Evolutionary conservation across 2,329 filamentous ascomycete genomes (phyloP).

Genomic region (Aspergillus unguis): DNA sequence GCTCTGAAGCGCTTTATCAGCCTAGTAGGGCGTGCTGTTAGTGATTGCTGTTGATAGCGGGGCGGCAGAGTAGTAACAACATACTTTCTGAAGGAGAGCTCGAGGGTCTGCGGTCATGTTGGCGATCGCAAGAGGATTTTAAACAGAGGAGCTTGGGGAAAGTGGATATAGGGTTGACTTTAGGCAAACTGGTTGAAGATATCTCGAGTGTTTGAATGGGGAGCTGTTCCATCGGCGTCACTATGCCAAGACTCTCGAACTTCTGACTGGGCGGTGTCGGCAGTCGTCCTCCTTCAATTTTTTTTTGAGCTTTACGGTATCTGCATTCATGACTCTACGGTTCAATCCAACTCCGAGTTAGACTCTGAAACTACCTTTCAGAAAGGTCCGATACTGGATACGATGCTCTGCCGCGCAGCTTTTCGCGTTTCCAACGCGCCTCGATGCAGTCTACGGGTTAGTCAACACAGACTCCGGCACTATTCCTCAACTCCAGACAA

Average conservation of each 20-base stretch:
- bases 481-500: conserved; percentile 27
- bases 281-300: neutral
- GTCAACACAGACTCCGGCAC: conserved; percentile 12
- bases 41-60: conserved; percentile 26
- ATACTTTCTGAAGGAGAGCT: conserved; percentile 73
- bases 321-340: neutral
- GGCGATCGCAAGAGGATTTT: conserved; percentile 1
- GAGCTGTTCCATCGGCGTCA: conserved; percentile 1
- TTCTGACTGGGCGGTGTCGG: neutral
- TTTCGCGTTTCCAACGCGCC: conserved; percentile 17
- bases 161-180: neutral
- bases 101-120: conserved; percentile 74
- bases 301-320: neutral
- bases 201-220: neutral
- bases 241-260: neutral
- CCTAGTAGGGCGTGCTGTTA: conserved; percentile 53
- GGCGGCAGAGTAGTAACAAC: conserved; percentile 15
- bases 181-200: neutral
- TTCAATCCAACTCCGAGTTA: neutral
- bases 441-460: neutral
- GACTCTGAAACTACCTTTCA: neutral
- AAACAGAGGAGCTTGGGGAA: neutral
- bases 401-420: conserved; percentile 14
- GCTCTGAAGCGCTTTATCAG: conserved; percentile 74
- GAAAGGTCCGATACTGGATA: neutral